Conservation (phyloP, 352 stramenopile species). For the Phytophthora pseudosyringae region DNA sequence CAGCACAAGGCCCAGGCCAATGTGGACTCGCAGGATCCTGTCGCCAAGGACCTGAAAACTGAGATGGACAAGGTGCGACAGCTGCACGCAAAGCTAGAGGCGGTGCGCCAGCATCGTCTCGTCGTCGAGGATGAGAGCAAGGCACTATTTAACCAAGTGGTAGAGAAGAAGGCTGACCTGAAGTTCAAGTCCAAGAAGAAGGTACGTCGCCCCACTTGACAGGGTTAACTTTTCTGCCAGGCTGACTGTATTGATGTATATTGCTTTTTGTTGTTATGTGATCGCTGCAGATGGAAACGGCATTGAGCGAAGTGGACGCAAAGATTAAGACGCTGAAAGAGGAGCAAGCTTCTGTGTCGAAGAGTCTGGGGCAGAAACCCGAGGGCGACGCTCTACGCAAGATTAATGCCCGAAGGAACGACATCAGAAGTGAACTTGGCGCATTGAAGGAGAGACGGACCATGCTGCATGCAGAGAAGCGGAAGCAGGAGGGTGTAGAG, state of each 20-base stretch:
- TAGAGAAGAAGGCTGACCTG: constrained; percentile 90
- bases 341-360: constrained; percentile 80
- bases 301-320: constrained; percentile 81
- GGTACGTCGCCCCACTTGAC: constrained; percentile 32
- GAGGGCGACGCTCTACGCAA: constrained; percentile 82
- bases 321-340: constrained; percentile 86
- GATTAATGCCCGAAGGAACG: constrained; percentile 83
- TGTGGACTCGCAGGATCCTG: constrained; percentile 72
- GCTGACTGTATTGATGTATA: constrained; percentile 1
- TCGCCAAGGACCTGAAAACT: constrained; percentile 82
- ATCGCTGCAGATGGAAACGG: constrained; percentile 66
- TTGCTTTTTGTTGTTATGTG: constrained; percentile 2
- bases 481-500: constrained; percentile 78
- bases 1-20: constrained; percentile 84
- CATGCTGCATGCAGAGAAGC: constrained; percentile 80
- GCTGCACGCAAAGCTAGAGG: constrained; percentile 84
- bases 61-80: constrained; percentile 89
- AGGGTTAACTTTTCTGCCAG: not conserved
- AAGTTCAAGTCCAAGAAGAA: constrained; percentile 92
- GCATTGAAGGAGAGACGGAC: constrained; percentile 84
- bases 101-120: constrained; percentile 85
- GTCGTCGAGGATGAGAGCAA: constrained; percentile 90
- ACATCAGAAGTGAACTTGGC: constrained; percentile 86
- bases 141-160: constrained; percentile 89
- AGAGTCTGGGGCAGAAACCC: constrained; percentile 75